These are phyloP conservation scores for Pythium angustatum DNA, from an alignment of 352 stramenopile genomes.

Conservation along the genomic window DNA sequence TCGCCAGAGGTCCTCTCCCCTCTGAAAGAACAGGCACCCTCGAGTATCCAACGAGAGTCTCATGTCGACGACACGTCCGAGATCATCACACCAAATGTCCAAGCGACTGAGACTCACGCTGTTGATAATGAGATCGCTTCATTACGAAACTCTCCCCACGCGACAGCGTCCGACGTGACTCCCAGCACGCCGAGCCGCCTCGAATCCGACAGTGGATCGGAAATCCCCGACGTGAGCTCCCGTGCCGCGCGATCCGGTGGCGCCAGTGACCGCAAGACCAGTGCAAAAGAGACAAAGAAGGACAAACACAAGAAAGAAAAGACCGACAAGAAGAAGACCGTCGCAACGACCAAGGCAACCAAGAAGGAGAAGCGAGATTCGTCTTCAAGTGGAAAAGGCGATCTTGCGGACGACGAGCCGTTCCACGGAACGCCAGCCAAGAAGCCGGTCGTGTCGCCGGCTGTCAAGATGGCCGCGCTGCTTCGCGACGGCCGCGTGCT, in stretches of 20 bases:
- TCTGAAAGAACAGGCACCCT: too few relatives aligned
- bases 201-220: slow-evolving; percentile 26
- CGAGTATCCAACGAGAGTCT: background rate
- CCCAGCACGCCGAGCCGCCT: background rate
- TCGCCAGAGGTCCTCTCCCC: too few relatives aligned
- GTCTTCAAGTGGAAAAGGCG: slow-evolving; percentile 38
- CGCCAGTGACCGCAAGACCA: slow-evolving; percentile 36
- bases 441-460: background rate
- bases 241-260: background rate
- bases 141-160: background rate
- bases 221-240: slow-evolving; percentile 15
- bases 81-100: too few relatives aligned
- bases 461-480: slow-evolving; percentile 5
- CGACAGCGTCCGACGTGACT: background rate
- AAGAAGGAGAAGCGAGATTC: slow-evolving; percentile 70
- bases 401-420: slow-evolving; percentile 36
- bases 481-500: slow-evolving; percentile 14
- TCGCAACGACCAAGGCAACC: slow-evolving; percentile 11
- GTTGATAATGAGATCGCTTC: background rate
- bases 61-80: background rate
- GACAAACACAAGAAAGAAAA: slow-evolving; percentile 68
- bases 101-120: too few relatives aligned
- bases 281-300: slow-evolving; percentile 45
- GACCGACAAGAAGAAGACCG: slow-evolving; percentile 43
- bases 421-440: slow-evolving; percentile 8